Percentiles rank a stretch among this genome's conserved stretches.
phyloP scores from a whole-genome alignment of 805 yeast species.

The Ogataea angusta region DNA sequence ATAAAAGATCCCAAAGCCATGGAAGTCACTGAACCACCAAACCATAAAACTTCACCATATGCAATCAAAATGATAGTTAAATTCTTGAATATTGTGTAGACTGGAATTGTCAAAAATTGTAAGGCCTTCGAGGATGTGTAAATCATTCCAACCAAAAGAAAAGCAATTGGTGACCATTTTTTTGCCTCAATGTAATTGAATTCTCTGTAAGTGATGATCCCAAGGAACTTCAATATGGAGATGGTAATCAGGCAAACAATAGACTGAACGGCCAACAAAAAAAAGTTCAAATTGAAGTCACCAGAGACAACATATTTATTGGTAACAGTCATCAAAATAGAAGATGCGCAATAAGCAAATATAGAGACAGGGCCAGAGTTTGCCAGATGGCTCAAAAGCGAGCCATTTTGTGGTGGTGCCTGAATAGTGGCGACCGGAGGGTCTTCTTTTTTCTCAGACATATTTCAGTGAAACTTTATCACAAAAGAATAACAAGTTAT shows the following conservation, averaged over 20 bases:
- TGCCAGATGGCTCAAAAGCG: conserved; percentile 30
- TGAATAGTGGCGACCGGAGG: conserved; percentile 22
- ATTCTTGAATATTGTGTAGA: conserved; percentile 96
- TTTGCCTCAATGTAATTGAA: conserved; percentile 84
- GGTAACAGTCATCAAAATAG: conserved; percentile 96
- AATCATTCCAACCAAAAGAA: conserved; percentile 87
- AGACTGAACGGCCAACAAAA: conserved; percentile 85
- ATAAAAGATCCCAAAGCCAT: conserved; percentile 87
- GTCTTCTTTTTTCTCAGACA: conserved; percentile 30
- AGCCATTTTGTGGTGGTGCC: conserved; percentile 17
- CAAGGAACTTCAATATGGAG: conserved; percentile 65
- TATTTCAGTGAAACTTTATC: conserved; percentile 2
- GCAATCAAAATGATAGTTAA: conserved; percentile 95
- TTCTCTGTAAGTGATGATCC: conserved; percentile 81
- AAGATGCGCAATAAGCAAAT: conserved; percentile 83
- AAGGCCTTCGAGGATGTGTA: conserved; percentile 95
- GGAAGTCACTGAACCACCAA: conserved; percentile 86
- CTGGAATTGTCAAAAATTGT: conserved; percentile 88
- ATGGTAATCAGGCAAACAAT: conserved; percentile 77
- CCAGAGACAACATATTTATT: conserved; percentile 91
- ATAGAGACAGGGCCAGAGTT: conserved; percentile 69
- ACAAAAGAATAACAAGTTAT: conserved; percentile 1
- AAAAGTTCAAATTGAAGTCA: conserved; percentile 75
- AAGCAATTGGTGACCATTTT: conserved; percentile 94
- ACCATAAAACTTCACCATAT: conserved; percentile 97